phyloP scores from a whole-genome alignment of 805 yeast genomes.

The Myxozyma monticola region DNA sequence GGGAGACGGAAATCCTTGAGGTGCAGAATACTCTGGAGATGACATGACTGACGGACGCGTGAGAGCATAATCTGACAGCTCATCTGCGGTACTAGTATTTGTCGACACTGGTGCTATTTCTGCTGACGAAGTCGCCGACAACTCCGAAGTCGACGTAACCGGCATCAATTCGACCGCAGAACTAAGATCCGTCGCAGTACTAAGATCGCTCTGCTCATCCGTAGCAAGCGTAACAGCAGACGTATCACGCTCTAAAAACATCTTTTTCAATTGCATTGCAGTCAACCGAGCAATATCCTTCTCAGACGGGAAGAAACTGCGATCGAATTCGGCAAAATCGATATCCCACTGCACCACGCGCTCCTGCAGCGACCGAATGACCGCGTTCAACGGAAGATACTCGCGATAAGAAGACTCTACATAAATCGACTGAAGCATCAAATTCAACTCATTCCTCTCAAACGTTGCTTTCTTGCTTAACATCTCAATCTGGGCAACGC shows the following conservation, averaged over 20 bases:
- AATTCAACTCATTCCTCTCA: conserved; percentile 52
- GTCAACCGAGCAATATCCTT: conserved; percentile 90
- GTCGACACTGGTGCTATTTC: conserved; percentile 7
- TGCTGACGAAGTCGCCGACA: neutral
- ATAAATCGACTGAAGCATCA: conserved; percentile 54
- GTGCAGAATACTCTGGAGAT: conserved; percentile 1
- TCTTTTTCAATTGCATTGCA: conserved; percentile 75
- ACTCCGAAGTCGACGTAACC: conserved; percentile 8
- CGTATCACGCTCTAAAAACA: conserved; percentile 54
- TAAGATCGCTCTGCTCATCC: conserved; percentile 16
- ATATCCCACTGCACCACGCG: conserved; percentile 83
- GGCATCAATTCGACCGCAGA: conserved; percentile 28
- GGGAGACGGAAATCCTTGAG: conserved; percentile 25
- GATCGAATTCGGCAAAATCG: conserved; percentile 79
- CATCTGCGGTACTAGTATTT: neutral
- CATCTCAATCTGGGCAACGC: conserved; percentile 57
- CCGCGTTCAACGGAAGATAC: conserved; percentile 67
- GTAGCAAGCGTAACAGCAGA: conserved; percentile 23
- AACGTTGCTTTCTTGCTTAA: conserved; percentile 53
- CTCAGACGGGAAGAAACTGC: conserved; percentile 80
- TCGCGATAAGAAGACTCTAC: conserved; percentile 58
- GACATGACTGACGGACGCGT: neutral
- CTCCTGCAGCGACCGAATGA: conserved; percentile 72
- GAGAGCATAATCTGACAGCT: conserved; percentile 3
- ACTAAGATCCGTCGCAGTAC: conserved; percentile 3